A percentile compares a stretch with the other conserved stretches of the same genome.
phyloP scores from a whole-genome alignment of 352 stramenopile genomes.

The Pythium dissimile region DNA sequence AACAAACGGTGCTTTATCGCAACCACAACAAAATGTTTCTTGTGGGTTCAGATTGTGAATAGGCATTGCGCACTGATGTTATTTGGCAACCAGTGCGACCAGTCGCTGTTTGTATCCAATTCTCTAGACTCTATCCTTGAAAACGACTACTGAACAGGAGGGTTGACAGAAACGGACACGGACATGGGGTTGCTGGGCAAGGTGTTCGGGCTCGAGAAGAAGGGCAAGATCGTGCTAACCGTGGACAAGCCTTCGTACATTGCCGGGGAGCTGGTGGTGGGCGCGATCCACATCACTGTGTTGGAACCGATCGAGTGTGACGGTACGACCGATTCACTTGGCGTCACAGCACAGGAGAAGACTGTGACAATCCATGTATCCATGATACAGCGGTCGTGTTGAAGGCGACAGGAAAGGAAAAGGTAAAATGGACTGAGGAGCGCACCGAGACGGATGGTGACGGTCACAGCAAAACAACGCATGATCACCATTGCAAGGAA shows the following conservation, averaged over 20 bases:
- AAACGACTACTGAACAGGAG: too few relatives aligned
- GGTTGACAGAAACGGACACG: neutral
- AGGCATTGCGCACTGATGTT: too few relatives aligned
- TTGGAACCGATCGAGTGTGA: conserved; percentile 59
- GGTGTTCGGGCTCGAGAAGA: conserved; percentile 52
- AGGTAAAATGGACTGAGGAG: conserved; percentile 47
- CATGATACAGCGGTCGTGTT: conserved; percentile 46
- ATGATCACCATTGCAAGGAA: conserved; percentile 28
- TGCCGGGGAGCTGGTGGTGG: conserved; percentile 50
- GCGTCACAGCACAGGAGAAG: neutral
- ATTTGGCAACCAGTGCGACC: neutral
- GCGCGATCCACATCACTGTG: conserved; percentile 51
- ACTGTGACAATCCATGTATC: neutral
- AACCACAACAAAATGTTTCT: too few relatives aligned
- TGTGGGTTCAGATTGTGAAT: too few relatives aligned
- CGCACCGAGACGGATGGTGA: conserved; percentile 30
- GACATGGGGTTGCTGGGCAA: conserved; percentile 50
- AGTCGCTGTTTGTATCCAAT: neutral
- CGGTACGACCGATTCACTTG: conserved; percentile 25
- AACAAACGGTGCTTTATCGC: too few relatives aligned
- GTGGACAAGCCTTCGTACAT: conserved; percentile 60
- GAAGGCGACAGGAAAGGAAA: conserved; percentile 64
- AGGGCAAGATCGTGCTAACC: conserved; percentile 54
- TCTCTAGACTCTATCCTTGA: too few relatives aligned
- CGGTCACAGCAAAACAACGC: conserved; percentile 24